Evolutionary conservation across 176 grass and related monocot species (phyloP).

Genomic region (Rhipidocladum racemiflorum): DNA sequence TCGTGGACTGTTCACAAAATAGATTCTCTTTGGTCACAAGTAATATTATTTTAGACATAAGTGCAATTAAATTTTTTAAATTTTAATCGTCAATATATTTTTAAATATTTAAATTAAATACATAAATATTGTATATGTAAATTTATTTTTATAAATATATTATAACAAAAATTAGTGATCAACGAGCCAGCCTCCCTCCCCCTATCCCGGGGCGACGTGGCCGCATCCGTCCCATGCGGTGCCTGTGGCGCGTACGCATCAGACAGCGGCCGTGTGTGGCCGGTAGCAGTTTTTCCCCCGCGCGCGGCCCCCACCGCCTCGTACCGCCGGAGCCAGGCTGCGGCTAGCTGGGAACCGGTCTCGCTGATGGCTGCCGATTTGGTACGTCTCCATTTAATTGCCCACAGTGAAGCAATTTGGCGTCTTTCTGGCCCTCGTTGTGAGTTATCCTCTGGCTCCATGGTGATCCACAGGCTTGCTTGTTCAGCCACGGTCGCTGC

Average conservation of each 20-base stretch:
- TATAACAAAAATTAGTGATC: too few relatives aligned
- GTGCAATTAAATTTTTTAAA: too few relatives aligned
- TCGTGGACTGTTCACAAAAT: neutral
- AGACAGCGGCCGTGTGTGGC: conserved; percentile 16
- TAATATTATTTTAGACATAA: too few relatives aligned
- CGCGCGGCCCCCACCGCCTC: neutral
- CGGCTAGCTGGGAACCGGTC: conserved; percentile 13
- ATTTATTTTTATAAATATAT: too few relatives aligned
- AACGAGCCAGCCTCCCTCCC: neutral
- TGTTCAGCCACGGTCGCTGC: conserved; percentile 3
- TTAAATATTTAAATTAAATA: too few relatives aligned
- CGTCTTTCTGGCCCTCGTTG: neutral
- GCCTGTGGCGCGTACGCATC: conserved; percentile 39
- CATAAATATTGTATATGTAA: too few relatives aligned
- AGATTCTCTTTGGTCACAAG: too few relatives aligned
- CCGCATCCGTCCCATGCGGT: conserved; percentile 26
- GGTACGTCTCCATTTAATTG: neutral
- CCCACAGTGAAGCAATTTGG: neutral
- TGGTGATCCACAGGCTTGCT: neutral
- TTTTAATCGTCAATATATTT: too few relatives aligned
- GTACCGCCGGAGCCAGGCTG: conserved; percentile 10
- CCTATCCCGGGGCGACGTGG: conserved; percentile 33
- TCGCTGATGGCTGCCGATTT: neutral
- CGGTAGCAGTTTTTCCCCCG: neutral
- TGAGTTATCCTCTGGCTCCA: neutral